phyloP scores from a whole-genome alignment of 805 yeast species.

The Schwanniomyces vanrijiae region DNA sequence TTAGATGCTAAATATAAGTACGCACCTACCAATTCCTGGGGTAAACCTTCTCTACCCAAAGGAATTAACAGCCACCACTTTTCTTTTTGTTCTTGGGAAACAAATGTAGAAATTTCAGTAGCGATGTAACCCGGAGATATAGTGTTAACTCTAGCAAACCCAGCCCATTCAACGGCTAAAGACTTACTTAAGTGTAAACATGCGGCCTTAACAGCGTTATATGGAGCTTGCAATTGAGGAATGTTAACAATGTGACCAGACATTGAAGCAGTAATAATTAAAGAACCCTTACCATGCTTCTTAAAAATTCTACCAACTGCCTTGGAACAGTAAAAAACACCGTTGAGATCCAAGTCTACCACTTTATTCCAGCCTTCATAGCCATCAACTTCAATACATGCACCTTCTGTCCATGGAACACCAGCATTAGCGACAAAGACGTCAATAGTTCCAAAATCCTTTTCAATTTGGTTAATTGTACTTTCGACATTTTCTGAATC shows the following conservation, averaged over 20 bases:
- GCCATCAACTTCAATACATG: conserved; percentile 38
- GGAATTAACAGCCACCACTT: conserved; percentile 44
- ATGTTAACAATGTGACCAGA: conserved; percentile 48
- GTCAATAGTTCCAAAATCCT: conserved; percentile 80
- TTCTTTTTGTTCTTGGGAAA: conserved; percentile 27
- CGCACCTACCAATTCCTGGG: conserved; percentile 47
- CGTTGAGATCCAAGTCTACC: conserved; percentile 40
- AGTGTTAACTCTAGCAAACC: conserved; percentile 46
- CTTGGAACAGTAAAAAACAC: conserved; percentile 45
- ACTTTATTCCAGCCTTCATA: conserved; percentile 34
- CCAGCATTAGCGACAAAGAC: conserved; percentile 91
- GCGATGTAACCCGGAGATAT: conserved; percentile 44
- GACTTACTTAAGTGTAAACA: conserved; percentile 43
- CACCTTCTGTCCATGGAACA: conserved; percentile 74
- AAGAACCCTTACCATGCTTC: conserved; percentile 41
- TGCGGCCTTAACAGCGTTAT: conserved; percentile 49
- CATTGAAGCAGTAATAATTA: conserved; percentile 47
- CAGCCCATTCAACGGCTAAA: conserved; percentile 48
- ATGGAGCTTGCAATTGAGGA: conserved; percentile 47
- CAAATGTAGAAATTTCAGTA: conserved; percentile 42
- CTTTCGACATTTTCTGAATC: conserved; percentile 49
- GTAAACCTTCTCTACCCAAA: conserved; percentile 45
- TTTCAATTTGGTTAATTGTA: conserved; percentile 49
- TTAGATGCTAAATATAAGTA: conserved; percentile 45
- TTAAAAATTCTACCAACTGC: conserved; percentile 39